Evolutionary conservation across 495 filamentous ascomycete genomes (phyloP).

Genomic region (Penicillium coffeae): DNA sequence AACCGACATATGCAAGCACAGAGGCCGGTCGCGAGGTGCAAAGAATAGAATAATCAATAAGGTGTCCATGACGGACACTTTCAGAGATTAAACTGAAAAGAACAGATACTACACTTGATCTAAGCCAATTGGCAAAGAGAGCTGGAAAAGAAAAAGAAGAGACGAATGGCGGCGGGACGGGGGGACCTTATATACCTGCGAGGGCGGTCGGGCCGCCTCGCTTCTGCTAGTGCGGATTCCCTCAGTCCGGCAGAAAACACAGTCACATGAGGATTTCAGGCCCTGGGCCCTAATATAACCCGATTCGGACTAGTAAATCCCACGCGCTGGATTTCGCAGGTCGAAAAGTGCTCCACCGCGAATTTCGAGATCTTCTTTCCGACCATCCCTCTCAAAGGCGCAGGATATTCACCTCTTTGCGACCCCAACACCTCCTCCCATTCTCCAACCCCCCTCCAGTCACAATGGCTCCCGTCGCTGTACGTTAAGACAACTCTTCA

Average conservation of each 20-base stretch:
- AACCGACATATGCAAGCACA: slow-evolving; percentile 75
- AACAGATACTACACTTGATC: slow-evolving; percentile 99
- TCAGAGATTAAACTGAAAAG: slow-evolving; percentile 95
- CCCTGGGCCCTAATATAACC: slow-evolving; percentile 12
- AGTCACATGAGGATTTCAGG: background rate
- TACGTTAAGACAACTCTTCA: slow-evolving; percentile 61
- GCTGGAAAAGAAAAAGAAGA: slow-evolving; percentile 51
- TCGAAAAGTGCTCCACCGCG: slow-evolving; percentile 28
- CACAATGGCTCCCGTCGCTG: slow-evolving; percentile 57
- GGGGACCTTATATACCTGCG: slow-evolving; percentile 27
- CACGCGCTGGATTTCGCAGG: slow-evolving; percentile 1
- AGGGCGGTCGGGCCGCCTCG: slow-evolving; percentile 14
- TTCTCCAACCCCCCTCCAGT: slow-evolving; percentile 24
- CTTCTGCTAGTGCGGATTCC: too few relatives aligned
- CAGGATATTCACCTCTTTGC: slow-evolving; percentile 62
- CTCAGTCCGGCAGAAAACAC: too few relatives aligned
- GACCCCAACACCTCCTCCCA: slow-evolving; percentile 35
- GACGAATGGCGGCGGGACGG: slow-evolving; percentile 23
- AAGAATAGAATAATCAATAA: slow-evolving; percentile 88
- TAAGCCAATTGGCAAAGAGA: slow-evolving; percentile 61
- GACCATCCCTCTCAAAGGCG: slow-evolving; percentile 39
- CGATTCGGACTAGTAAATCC: slow-evolving; percentile 23
- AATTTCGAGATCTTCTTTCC: slow-evolving; percentile 20
- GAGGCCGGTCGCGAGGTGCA: slow-evolving; percentile 55
- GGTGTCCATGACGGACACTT: slow-evolving; percentile 63